A percentile compares a stretch with the other conserved stretches of the same genome.
Conservation (phyloP, 768 basidiomycete species). For the Leccinum incarnatum region DNA sequence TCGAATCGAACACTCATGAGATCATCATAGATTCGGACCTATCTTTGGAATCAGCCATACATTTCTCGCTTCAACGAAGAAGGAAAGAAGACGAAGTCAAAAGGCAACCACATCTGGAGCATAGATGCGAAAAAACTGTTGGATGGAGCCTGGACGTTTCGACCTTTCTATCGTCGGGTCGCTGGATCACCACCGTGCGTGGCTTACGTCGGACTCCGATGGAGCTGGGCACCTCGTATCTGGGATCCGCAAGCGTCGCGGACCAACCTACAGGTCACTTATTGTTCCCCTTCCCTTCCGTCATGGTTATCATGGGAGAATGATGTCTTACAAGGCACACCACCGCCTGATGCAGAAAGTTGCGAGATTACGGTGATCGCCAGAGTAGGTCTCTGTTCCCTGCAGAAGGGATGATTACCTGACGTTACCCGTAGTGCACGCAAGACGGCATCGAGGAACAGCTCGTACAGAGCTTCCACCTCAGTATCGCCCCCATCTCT, state of each 20-base stretch:
- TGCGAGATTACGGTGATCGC: constrained; percentile 76
- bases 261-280: constrained; percentile 73
- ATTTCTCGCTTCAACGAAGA: constrained; percentile 99
- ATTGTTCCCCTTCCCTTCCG: constrained; percentile 78
- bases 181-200: constrained; percentile 79
- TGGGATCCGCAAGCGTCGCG: constrained; percentile 96
- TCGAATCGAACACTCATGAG: constrained; percentile 18
- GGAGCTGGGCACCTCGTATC: constrained; percentile 90
- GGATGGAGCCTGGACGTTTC: constrained; percentile 81
- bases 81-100: constrained; percentile 98
- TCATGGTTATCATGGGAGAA: constrained; percentile 88
- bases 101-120: constrained; percentile 99
- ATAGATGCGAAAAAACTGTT: constrained; percentile 86
- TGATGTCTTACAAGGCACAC: constrained; percentile 78
- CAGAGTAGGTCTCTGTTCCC: constrained; percentile 47
- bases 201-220: constrained; percentile 77
- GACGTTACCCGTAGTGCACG: constrained; percentile 38
- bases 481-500: constrained; percentile 69
- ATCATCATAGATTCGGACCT: constrained; percentile 73
- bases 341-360: constrained; percentile 70
- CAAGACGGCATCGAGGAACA: constrained; percentile 75
- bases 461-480: constrained; percentile 62
- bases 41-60: constrained; percentile 91
- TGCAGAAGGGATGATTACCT: constrained; percentile 6
- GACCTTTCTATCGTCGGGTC: constrained; percentile 84